Conservation (phyloP, 345 rosid genomes). For the Cardamine chenopodiifolia region DNA sequence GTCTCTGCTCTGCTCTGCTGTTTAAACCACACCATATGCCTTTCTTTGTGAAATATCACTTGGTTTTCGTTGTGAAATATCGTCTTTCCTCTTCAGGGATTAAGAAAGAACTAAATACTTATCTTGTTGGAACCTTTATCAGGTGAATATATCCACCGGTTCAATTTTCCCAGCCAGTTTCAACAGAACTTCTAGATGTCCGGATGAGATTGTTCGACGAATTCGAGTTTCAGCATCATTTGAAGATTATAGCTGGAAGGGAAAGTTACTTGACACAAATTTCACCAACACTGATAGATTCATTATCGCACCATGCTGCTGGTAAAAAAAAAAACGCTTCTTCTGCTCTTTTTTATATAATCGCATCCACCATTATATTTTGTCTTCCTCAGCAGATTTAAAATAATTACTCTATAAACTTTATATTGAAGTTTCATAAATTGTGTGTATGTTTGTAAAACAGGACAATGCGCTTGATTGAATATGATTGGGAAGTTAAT, state of each 20-base stretch:
- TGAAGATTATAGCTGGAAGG: conserved; percentile 66
- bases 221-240: conserved; percentile 62
- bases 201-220: conserved; percentile 82
- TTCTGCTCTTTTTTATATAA: neutral
- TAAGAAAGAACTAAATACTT: neutral
- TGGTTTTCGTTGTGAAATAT: neutral
- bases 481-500: conserved; percentile 44
- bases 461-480: conserved; percentile 57
- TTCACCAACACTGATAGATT: conserved; percentile 69
- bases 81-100: neutral
- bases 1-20: conserved; percentile 4
- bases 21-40: neutral
- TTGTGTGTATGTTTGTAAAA: conserved; percentile 12
- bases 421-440: neutral
- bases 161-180: conserved; percentile 67
- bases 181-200: conserved; percentile 67
- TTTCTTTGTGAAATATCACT: neutral
- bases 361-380: neutral
- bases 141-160: conserved; percentile 76
- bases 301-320: conserved; percentile 70
- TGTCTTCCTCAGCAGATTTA: neutral
- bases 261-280: conserved; percentile 80
- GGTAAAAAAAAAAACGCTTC: conserved; percentile 49
- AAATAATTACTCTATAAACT: neutral
- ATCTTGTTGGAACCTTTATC: conserved; percentile 28